Evolutionary conservation across 805 yeast species (phyloP).

Genomic region (Metschnikowia chrysomelidarum): DNA sequence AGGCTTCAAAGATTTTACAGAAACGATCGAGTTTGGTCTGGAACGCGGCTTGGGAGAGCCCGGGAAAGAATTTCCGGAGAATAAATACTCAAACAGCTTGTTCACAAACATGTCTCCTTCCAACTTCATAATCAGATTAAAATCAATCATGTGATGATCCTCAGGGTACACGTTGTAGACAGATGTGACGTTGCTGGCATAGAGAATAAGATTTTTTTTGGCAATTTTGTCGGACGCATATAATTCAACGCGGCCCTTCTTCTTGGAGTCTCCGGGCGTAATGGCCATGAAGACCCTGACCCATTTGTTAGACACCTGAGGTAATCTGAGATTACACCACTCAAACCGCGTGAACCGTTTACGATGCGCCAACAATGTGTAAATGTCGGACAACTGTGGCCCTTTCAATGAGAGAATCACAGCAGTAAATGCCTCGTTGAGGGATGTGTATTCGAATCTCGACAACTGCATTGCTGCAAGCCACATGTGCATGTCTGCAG

Average conservation of each 20-base stretch:
- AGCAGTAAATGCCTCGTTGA: constrained; percentile 66
- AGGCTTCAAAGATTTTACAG: constrained; percentile 19
- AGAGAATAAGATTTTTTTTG: constrained; percentile 52
- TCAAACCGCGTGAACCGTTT: constrained; percentile 50
- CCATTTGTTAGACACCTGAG: constrained; percentile 59
- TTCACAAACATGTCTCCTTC: constrained; percentile 54
- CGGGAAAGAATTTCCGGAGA: constrained; percentile 15
- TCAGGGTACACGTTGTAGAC: constrained; percentile 61
- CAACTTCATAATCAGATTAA: constrained; percentile 53
- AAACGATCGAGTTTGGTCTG: constrained; percentile 19
- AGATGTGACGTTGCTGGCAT: constrained; percentile 43
- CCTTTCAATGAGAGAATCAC: constrained; percentile 60
- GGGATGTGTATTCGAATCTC: constrained; percentile 54
- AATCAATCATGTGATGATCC: constrained; percentile 53
- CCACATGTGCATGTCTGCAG: constrained; percentile 33
- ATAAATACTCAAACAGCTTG: constrained; percentile 35
- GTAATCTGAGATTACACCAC: constrained; percentile 63
- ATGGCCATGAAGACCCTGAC: constrained; percentile 51
- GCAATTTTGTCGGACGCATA: constrained; percentile 47
- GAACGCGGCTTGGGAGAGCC: constrained; percentile 18
- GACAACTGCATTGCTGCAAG: constrained; percentile 50
- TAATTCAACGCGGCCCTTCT: constrained; percentile 52
- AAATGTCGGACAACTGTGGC: constrained; percentile 53
- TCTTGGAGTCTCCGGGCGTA: constrained; percentile 44
- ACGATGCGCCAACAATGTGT: constrained; percentile 51